Evolutionary conservation across 441 rosid species (phyloP).

Genomic region (Euphorbia schlechtendalii): DNA sequence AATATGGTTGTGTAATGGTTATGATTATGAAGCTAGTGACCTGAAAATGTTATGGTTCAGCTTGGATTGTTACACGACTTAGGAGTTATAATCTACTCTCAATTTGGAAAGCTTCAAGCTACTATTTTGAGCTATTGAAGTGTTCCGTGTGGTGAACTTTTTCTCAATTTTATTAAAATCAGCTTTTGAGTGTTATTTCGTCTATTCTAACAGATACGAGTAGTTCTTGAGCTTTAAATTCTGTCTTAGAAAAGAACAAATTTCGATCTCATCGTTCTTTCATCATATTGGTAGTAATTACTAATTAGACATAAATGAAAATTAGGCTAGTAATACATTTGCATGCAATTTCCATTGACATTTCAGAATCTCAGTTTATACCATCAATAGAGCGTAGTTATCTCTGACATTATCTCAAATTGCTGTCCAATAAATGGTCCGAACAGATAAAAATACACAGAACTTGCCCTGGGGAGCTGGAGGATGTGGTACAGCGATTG

Average conservation of each 20-base stretch:
- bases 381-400: no score
- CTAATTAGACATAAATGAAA: background rate
- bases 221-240: background rate
- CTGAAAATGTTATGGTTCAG: background rate
- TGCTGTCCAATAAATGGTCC: no score
- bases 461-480: constrained; percentile 78
- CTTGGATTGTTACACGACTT: background rate
- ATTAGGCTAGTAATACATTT: background rate
- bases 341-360: background rate
- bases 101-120: background rate
- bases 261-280: no score
- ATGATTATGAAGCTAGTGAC: background rate
- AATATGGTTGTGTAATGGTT: background rate
- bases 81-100: background rate
- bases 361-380: background rate
- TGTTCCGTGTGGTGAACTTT: no score
- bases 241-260: no score
- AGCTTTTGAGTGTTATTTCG: background rate
- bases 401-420: background rate
- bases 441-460: constrained; percentile 68
- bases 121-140: background rate
- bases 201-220: no score
- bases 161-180: no score
- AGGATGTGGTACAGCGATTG: constrained; percentile 52
- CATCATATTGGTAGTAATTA: no score